A percentile compares a stretch with the other conserved stretches of the same genome.
Conservation (phyloP, 192 early-diverging fungal species). For the Umbelopsis vinacea region DNA sequence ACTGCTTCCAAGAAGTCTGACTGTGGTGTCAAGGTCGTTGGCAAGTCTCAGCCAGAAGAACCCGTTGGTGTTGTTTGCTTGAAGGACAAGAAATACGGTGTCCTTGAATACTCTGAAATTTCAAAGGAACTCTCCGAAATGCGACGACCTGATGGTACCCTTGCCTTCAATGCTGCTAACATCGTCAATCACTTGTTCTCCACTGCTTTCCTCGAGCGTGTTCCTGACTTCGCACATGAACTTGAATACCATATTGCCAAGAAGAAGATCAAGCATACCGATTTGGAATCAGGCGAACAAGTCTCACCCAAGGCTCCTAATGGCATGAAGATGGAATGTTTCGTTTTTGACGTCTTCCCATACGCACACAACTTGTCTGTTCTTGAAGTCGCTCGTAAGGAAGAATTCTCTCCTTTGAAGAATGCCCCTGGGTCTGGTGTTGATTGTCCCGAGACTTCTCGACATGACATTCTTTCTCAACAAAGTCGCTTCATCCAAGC, state of each 20-base stretch:
- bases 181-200: conserved; percentile 96
- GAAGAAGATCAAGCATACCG: conserved; percentile 90
- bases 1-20: conserved; percentile 75
- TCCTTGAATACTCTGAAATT: conserved; percentile 97
- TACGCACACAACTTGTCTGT: conserved; percentile 78
- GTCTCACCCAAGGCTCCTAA: conserved; percentile 72
- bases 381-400: conserved; percentile 79
- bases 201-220: conserved; percentile 74
- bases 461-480: conserved; percentile 77
- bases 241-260: conserved; percentile 89
- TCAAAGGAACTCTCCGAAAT: conserved; percentile 65
- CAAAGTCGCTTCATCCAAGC: conserved; percentile 73
- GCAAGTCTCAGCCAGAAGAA: conserved; percentile 82
- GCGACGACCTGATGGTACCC: conserved; percentile 55
- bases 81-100: conserved; percentile 69
- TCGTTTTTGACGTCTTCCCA: conserved; percentile 96
- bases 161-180: conserved; percentile 85
- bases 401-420: conserved; percentile 95
- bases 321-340: conserved; percentile 92
- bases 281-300: conserved; percentile 65
- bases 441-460: conserved; percentile 88
- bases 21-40: conserved; percentile 88
- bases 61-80: conserved; percentile 89
- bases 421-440: conserved; percentile 80
- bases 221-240: conserved; percentile 67